phyloP scores from a whole-genome alignment of 2,329 filamentous ascomycete species.

The Dothidotthia symphoricarpi region DNA sequence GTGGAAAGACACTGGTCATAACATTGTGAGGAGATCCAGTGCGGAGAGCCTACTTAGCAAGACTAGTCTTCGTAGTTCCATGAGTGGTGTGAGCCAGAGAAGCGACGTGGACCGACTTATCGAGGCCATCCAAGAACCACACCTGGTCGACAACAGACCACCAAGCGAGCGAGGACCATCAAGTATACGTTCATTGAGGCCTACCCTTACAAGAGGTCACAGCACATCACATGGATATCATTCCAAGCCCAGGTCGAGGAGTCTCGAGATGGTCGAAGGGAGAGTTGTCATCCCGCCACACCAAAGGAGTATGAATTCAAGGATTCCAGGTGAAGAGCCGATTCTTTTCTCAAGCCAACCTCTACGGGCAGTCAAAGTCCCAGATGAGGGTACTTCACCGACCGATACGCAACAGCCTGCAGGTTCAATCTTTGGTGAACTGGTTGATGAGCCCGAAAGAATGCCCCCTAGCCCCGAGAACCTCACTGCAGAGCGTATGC shows the following conservation, averaged over 20 bases:
- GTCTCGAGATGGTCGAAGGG: constrained; percentile 20
- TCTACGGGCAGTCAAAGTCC: constrained; percentile 49
- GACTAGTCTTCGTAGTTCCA: constrained; percentile 48
- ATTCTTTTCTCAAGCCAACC: constrained; percentile 45
- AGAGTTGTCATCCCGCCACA: constrained; percentile 24
- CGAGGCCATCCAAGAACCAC: constrained; percentile 66
- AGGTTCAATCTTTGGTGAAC: constrained; percentile 32
- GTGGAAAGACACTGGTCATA: constrained; percentile 4
- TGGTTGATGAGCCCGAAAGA: constrained; percentile 19
- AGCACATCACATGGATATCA: constrained; percentile 18
- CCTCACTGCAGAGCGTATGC: constrained; percentile 49
- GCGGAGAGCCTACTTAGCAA: constrained; percentile 53
- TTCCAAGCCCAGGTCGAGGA: constrained; percentile 23
- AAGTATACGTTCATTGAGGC: constrained; percentile 25
- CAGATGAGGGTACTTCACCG: constrained; percentile 41
- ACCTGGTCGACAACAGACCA: constrained; percentile 29
- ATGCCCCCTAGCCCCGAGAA: constrained; percentile 10
- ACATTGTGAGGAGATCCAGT: constrained; percentile 25
- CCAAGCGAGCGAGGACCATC: constrained; percentile 14
- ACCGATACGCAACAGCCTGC: constrained; percentile 7
- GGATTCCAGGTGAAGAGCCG: constrained; percentile 40
- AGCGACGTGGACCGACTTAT: constrained; percentile 71
- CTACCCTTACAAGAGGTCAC: constrained; percentile 27
- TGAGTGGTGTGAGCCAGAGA: constrained; percentile 43
- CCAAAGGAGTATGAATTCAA: constrained; percentile 46